Conservation (phyloP, 202 grass and related monocot species). For the Elaeis oleifera region DNA sequence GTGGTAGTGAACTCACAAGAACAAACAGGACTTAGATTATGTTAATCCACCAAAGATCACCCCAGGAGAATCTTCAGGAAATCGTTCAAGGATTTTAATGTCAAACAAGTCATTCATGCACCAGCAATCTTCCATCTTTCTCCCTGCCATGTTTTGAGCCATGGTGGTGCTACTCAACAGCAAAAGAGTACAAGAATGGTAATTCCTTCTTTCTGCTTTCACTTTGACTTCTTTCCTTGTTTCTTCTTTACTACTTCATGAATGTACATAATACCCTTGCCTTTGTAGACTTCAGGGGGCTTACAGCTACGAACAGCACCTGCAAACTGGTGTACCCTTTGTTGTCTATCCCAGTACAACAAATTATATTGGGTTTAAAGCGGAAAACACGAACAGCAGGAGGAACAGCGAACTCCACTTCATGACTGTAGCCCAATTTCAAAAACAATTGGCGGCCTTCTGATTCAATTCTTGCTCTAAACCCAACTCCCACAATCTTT, state of each 20-base stretch:
- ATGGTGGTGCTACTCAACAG: no score
- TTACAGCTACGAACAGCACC: slow-evolving; percentile 63
- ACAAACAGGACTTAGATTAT: no score
- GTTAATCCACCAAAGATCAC: no score
- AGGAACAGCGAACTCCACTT: slow-evolving; percentile 63
- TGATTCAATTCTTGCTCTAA: slow-evolving; percentile 61
- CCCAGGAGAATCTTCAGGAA: no score
- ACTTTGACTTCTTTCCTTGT: slow-evolving; percentile 47
- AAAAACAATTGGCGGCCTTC: slow-evolving; percentile 67
- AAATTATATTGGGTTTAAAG: slow-evolving; percentile 77
- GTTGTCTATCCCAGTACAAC: slow-evolving; percentile 64
- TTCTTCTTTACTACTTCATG: slow-evolving; percentile 63
- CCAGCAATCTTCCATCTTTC: no score
- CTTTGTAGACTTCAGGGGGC: slow-evolving; percentile 80
- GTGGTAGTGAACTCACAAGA: no score
- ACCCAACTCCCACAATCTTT: slow-evolving; percentile 65
- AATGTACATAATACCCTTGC: slow-evolving; percentile 64
- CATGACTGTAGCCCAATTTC: slow-evolving; percentile 76
- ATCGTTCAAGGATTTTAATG: no score
- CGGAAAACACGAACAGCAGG: slow-evolving; percentile 69
- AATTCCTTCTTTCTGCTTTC: neutral
- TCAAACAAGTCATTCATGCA: no score
- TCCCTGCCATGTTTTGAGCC: no score
- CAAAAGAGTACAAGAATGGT: no score
- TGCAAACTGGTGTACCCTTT: slow-evolving; percentile 59